phyloP scores from a whole-genome alignment of 2,329 filamentous ascomycete genomes.

The Hymenoscyphus repandus region DNA sequence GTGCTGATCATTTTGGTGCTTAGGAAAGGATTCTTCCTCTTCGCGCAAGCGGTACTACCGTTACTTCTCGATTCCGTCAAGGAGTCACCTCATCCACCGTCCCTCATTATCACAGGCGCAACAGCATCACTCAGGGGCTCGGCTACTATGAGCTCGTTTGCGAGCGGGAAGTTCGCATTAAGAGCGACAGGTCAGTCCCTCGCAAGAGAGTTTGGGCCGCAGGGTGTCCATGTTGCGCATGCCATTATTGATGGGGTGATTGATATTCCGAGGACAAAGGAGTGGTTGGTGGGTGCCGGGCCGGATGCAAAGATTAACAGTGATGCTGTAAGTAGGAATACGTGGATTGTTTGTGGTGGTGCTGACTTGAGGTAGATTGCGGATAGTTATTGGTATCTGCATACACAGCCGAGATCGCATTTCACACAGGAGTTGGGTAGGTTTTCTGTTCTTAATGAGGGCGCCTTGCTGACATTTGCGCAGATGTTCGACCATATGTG shows the following conservation, averaged over 20 bases:
- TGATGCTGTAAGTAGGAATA: conserved; percentile 55
- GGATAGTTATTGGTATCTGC: conserved; percentile 71
- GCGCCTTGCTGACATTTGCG: not conserved
- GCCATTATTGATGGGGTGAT: conserved; percentile 82
- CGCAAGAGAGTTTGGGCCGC: conserved; percentile 76
- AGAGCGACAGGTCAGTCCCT: conserved; percentile 70
- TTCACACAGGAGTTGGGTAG: conserved; percentile 73
- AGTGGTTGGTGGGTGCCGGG: conserved; percentile 39
- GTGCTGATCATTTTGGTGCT: too few relatives aligned
- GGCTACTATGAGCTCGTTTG: conserved; percentile 65
- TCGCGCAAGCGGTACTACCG: conserved; percentile 67
- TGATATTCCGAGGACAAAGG: conserved; percentile 68
- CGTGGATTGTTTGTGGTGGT: not conserved
- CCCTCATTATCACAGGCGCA: conserved; percentile 80
- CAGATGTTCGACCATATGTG: conserved; percentile 66
- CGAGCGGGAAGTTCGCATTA: conserved; percentile 74
- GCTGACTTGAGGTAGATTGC: conserved; percentile 58
- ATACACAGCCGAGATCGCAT: conserved; percentile 69
- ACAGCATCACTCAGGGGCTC: conserved; percentile 74
- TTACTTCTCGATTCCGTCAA: conserved; percentile 58
- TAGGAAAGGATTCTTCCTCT: conserved; percentile 62
- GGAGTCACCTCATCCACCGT: conserved; percentile 59
- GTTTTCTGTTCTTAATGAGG: conserved; percentile 74
- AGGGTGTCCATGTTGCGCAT: conserved; percentile 79
- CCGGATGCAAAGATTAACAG: conserved; percentile 63